Evolutionary conservation across 495 filamentous ascomycete species (phyloP).

Genomic region (Annulohypoxylon bovei): DNA sequence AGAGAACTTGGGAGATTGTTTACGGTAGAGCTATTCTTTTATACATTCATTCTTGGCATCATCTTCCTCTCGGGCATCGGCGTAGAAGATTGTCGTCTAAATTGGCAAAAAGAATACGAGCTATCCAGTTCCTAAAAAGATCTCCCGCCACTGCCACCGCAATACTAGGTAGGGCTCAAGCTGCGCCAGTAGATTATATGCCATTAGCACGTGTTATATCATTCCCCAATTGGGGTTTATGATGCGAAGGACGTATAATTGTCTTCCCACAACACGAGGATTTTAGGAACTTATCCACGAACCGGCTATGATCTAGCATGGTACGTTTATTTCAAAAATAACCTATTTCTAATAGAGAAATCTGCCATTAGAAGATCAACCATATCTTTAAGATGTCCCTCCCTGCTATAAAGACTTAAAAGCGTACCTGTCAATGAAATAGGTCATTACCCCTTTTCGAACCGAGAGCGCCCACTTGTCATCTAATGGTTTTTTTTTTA

Average conservation of each 20-base stretch:
- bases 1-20: background rate
- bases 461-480: no score
- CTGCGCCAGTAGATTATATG: background rate
- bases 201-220: background rate
- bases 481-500: no score
- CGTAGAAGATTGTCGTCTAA: background rate
- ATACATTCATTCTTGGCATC: background rate
- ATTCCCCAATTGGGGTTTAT: slow-evolving; percentile 4
- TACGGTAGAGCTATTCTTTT: background rate
- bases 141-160: background rate
- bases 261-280: background rate
- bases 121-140: background rate
- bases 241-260: background rate
- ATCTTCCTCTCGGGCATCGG: no score
- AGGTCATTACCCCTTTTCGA: no score
- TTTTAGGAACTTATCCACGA: background rate
- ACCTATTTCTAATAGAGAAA: background rate
- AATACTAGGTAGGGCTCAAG: background rate
- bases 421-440: no score
- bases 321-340: background rate
- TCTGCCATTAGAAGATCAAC: no score
- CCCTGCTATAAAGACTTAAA: no score
- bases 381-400: no score
- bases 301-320: background rate
- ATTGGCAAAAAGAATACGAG: background rate